Percentiles rank a stretch among this genome's conserved stretches.
Conservation (phyloP, 208 protist genomes). For the Trypanosoma vivax region DNA sequence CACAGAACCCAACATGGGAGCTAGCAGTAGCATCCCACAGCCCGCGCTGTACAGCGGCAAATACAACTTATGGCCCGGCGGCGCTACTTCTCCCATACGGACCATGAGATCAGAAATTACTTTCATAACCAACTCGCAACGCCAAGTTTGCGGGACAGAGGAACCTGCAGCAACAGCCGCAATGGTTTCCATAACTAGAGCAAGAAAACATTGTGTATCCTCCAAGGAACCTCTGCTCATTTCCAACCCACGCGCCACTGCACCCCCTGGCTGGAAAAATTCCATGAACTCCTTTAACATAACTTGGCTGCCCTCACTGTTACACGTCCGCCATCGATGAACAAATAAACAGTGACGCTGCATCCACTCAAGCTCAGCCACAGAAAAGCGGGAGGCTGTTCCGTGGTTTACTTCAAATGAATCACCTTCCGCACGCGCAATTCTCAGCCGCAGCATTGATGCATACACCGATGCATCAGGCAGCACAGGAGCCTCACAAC, state of each 20-base stretch:
- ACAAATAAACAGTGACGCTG: slow-evolving; percentile 2
- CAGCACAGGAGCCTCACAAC: not conserved
- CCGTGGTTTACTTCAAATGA: not conserved
- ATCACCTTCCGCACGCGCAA: not conserved
- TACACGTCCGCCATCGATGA: no score
- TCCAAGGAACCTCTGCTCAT: not conserved
- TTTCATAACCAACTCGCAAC: not conserved
- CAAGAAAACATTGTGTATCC: slow-evolving; percentile 15
- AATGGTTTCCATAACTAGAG: slow-evolving; percentile 11
- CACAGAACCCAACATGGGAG: not conserved
- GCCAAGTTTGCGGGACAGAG: not conserved
- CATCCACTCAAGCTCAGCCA: slow-evolving; percentile 12
- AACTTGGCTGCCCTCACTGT: slow-evolving; percentile 3
- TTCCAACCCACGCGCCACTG: slow-evolving; percentile 4
- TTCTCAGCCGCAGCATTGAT: not conserved
- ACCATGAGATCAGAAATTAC: not conserved
- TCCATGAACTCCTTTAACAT: not conserved
- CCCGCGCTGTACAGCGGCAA: slow-evolving; percentile 12
- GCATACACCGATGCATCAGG: slow-evolving; percentile 8
- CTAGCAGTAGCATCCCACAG: not conserved
- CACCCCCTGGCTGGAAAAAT: slow-evolving; percentile 1
- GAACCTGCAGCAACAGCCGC: not conserved
- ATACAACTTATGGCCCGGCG: no score
- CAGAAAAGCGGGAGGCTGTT: not conserved
- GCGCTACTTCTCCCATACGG: slow-evolving; percentile 7